phyloP scores from a whole-genome alignment of 768 basidiomycete genomes.

The Nevesoporus exiguus region DNA sequence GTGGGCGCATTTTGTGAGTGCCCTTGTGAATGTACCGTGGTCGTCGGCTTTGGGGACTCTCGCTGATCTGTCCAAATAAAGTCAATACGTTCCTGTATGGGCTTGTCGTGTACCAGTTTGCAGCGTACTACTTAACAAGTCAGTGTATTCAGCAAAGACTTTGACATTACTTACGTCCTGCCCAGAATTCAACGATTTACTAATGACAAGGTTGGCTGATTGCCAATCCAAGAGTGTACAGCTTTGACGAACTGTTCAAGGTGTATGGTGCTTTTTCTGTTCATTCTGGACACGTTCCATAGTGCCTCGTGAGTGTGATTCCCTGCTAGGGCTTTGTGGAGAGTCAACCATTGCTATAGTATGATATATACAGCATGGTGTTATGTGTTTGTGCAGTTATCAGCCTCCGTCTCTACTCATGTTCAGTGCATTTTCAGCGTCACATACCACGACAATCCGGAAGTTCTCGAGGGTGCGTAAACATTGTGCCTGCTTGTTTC shows the following conservation, averaged over 20 bases:
- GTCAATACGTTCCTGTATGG: constrained; percentile 18
- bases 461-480: background rate
- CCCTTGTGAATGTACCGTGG: background rate
- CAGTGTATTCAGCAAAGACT: no score
- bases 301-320: constrained; percentile 12
- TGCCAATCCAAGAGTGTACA: no score
- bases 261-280: constrained; percentile 17
- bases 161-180: no score
- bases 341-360: background rate
- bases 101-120: background rate
- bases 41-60: background rate
- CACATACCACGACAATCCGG: constrained; percentile 14
- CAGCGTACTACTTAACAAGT: no score
- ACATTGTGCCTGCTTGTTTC: no score
- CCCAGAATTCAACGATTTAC: constrained; percentile 17
- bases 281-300: constrained; percentile 21
- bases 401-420: no score
- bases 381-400: constrained; percentile 8
- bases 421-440: constrained; percentile 6
- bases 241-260: background rate
- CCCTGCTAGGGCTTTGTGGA: no score
- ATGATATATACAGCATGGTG: constrained; percentile 19
- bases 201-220: constrained; percentile 2
- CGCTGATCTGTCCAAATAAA: background rate
- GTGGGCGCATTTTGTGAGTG: background rate